Conservation (phyloP, 306 rosid species). For the Abrus pulchellus region DNA sequence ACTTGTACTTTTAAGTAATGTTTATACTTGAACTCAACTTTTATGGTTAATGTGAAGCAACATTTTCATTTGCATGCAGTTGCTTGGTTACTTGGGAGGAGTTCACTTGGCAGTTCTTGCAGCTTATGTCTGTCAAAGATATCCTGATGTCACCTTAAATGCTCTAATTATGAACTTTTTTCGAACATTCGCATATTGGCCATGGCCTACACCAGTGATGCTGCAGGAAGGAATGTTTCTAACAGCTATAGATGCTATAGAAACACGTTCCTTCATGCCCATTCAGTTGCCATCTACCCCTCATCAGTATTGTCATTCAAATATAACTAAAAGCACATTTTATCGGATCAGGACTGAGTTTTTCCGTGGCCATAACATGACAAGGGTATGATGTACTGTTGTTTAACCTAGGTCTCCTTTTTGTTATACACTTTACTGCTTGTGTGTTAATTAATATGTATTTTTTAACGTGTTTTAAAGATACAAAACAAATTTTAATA, state of each 20-base stretch:
- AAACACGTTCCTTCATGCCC: conserved; percentile 57
- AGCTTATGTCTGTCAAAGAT: conserved; percentile 53
- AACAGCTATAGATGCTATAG: conserved; percentile 21
- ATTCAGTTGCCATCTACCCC: conserved; percentile 55
- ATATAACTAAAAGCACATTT: conserved; percentile 57
- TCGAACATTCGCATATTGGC: conserved; percentile 60
- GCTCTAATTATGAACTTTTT: conserved; percentile 55
- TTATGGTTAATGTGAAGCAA: conserved; percentile 35
- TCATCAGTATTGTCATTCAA: conserved; percentile 55
- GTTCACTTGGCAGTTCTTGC: conserved; percentile 60
- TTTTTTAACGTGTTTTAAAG: too few species aligned
- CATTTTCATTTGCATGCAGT: conserved; percentile 51
- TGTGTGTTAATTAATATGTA: neutral
- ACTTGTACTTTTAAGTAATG: conserved; percentile 17
- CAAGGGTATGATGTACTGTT: conserved; percentile 51
- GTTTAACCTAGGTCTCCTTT: conserved; percentile 5
- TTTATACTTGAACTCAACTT: conserved; percentile 32
- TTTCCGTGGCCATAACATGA: conserved; percentile 50
- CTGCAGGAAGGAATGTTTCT: conserved; percentile 51
- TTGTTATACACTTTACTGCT: neutral
- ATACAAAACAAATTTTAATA: too few species aligned
- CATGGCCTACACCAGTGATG: conserved; percentile 60
- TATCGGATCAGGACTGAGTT: conserved; percentile 55
- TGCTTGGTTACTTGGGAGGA: conserved; percentile 64
- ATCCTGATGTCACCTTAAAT: conserved; percentile 53